Conservation (phyloP, 352 stramenopile species). For the Phytophthora melonis region DNA sequence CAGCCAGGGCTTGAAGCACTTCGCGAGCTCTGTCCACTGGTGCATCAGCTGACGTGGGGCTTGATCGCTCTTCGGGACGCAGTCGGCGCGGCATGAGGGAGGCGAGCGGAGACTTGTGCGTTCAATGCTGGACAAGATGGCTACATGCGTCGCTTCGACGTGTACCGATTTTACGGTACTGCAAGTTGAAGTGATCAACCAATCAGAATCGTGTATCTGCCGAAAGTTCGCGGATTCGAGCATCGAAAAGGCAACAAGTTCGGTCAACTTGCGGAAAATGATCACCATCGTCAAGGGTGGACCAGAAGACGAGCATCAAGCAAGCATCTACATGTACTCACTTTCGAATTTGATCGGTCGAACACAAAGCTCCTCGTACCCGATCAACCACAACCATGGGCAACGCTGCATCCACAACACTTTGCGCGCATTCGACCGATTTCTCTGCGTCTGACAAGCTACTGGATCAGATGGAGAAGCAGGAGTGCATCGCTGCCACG, state of each 20-base stretch:
- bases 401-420: constrained; percentile 50
- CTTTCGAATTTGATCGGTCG: constrained; percentile 47
- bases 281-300: constrained; percentile 1
- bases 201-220: constrained; percentile 31
- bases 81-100: constrained; percentile 19
- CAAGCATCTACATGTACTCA: constrained; percentile 21
- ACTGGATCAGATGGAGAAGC: constrained; percentile 38
- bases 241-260: constrained; percentile 38
- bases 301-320: neutral
- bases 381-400: constrained; percentile 52
- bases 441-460: constrained; percentile 31
- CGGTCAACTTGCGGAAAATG: constrained; percentile 19
- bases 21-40: constrained; percentile 14
- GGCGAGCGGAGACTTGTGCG: neutral
- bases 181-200: constrained; percentile 31
- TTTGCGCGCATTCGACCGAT: constrained; percentile 25
- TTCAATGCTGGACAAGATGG: constrained; percentile 28
- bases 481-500: constrained; percentile 12
- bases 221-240: constrained; percentile 29
- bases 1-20: constrained; percentile 50
- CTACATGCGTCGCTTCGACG: constrained; percentile 33
- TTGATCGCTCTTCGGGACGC: neutral
- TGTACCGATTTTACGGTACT: constrained; percentile 26
- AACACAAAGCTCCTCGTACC: constrained; percentile 3
- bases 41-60: neutral